phyloP scores from a whole-genome alignment of 495 filamentous ascomycete genomes.

The Penicillium lividum region DNA sequence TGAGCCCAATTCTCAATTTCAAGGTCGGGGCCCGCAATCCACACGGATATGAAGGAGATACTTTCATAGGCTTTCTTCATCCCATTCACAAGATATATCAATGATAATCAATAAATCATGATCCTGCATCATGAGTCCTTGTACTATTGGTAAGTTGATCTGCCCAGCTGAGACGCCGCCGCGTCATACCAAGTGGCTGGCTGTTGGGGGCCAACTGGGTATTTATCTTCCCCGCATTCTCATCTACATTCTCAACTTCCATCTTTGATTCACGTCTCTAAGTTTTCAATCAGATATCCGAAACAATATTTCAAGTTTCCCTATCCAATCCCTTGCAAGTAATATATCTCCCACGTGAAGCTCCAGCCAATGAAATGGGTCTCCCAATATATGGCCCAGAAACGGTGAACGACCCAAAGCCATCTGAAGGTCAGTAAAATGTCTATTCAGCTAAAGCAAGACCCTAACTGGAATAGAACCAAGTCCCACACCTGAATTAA shows the following conservation, averaged over 20 bases:
- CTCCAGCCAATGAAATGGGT: not conserved
- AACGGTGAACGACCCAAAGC: not conserved
- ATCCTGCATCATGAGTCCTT: too few species aligned
- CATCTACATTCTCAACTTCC: not conserved
- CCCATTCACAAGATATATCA: too few species aligned
- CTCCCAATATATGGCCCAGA: not conserved
- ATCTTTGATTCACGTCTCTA: not conserved
- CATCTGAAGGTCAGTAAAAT: not conserved
- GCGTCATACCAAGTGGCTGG: not conserved
- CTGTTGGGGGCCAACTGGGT: not conserved
- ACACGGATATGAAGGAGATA: too few species aligned
- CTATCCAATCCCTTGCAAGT: too few species aligned
- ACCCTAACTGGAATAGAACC: not conserved
- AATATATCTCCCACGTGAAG: not conserved
- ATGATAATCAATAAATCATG: too few species aligned
- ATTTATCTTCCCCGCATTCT: not conserved
- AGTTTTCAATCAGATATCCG: not conserved
- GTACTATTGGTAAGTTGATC: not conserved
- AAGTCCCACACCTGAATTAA: not conserved
- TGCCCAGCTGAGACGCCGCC: not conserved
- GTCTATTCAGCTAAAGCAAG: not conserved
- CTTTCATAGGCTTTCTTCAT: too few species aligned
- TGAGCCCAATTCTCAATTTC: too few species aligned
- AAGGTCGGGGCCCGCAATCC: too few species aligned
- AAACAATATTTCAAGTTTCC: not conserved